Evolutionary conservation across 2,329 filamentous ascomycete species (phyloP).

Genomic region (Colletotrichum scovillei): DNA sequence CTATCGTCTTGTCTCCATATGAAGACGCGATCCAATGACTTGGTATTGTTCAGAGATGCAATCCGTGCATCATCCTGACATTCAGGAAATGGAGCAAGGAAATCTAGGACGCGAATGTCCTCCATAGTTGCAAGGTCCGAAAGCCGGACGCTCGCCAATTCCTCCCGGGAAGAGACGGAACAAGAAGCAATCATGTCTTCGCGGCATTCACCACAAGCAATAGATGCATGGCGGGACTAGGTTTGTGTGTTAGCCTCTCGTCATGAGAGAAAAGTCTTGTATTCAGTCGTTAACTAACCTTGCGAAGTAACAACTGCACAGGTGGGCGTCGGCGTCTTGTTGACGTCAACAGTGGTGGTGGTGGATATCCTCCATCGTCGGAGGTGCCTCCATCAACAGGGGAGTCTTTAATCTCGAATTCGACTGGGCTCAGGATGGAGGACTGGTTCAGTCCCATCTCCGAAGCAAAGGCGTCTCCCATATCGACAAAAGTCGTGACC

Average conservation of each 20-base stretch:
- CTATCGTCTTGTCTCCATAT: too few relatives aligned
- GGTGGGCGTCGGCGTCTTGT: neutral
- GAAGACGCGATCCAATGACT: too few relatives aligned
- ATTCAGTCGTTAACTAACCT: slow-evolving; percentile 25
- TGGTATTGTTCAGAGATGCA: too few relatives aligned
- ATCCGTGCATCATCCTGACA: neutral
- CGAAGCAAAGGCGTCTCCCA: neutral
- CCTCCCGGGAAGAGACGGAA: neutral
- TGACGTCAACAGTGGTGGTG: neutral
- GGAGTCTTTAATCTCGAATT: neutral
- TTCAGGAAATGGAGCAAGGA: neutral
- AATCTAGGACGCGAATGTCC: neutral
- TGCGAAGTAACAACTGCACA: neutral
- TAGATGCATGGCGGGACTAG: slow-evolving; percentile 11
- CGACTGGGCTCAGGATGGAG: too few relatives aligned
- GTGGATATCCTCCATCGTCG: neutral
- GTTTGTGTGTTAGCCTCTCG: slow-evolving; percentile 27
- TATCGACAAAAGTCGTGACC: neutral
- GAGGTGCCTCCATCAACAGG: neutral
- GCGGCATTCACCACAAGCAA: neutral
- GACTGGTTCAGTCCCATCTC: too few relatives aligned
- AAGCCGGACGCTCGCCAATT: neutral
- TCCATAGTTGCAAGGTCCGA: neutral
- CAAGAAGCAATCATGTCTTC: neutral
- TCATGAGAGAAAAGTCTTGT: slow-evolving; percentile 10